Conservation (phyloP, 805 yeast genomes). For the Candida taoyuanica region DNA sequence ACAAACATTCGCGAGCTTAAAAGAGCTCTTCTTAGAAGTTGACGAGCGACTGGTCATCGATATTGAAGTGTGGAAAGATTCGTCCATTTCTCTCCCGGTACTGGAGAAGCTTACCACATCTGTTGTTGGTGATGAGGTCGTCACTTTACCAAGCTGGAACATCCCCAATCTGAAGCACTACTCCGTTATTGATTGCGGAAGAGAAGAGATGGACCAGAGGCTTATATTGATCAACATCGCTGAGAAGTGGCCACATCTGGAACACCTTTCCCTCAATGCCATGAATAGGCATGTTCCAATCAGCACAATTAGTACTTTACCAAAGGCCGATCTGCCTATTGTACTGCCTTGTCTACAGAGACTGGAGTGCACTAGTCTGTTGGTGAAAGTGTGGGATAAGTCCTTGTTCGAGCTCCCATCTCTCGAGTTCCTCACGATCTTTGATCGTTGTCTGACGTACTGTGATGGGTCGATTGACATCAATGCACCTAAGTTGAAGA, state of each 20-base stretch:
- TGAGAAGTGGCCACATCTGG: background rate
- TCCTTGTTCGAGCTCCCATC: background rate
- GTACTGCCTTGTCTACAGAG: background rate
- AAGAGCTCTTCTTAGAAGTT: background rate
- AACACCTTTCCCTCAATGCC: background rate
- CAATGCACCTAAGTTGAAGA: background rate
- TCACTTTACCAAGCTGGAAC: background rate
- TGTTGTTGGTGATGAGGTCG: background rate
- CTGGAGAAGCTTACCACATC: background rate
- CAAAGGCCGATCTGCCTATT: background rate
- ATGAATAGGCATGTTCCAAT: background rate
- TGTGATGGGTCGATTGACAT: background rate
- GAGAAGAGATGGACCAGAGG: background rate
- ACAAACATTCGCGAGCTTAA: background rate
- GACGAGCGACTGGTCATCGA: background rate
- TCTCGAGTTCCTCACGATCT: background rate
- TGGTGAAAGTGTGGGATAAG: background rate
- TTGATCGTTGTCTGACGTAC: background rate
- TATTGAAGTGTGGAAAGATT: background rate
- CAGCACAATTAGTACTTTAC: background rate
- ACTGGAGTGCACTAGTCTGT: background rate
- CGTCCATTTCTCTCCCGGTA: background rate
- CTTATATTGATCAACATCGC: background rate
- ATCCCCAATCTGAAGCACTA: background rate
- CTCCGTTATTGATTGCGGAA: background rate